phyloP scores from a whole-genome alignment of 2,329 filamentous ascomycete species.

The Fusarium solani-melongenae region DNA sequence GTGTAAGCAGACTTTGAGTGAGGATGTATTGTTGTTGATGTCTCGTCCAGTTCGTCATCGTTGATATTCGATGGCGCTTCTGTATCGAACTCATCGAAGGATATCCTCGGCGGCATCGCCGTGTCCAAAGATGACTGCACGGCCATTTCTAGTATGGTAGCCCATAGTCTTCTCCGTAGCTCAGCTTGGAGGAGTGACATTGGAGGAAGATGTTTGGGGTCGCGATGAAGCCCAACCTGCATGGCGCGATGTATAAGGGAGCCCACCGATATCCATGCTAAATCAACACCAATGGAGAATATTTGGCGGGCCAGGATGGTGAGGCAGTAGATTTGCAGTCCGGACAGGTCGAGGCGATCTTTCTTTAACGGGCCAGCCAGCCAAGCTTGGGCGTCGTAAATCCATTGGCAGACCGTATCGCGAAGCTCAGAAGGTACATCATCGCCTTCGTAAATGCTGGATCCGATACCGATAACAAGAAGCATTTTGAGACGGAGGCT shows the following conservation, averaged over 20 bases:
- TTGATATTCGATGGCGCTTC: slow-evolving; percentile 51
- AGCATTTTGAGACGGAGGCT: slow-evolving; percentile 50
- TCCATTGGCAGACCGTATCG: slow-evolving; percentile 50
- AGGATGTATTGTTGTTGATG: background rate
- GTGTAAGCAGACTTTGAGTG: slow-evolving; percentile 32
- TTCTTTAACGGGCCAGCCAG: slow-evolving; percentile 54
- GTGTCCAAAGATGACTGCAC: slow-evolving; percentile 53
- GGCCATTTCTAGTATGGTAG: slow-evolving; percentile 54
- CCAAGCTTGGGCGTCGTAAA: slow-evolving; percentile 56
- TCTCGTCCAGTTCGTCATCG: slow-evolving; percentile 29
- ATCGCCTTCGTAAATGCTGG: slow-evolving; percentile 45
- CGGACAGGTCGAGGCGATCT: slow-evolving; percentile 43
- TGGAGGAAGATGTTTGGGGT: slow-evolving; percentile 51
- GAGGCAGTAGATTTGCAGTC: slow-evolving; percentile 55
- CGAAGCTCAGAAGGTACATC: slow-evolving; percentile 40
- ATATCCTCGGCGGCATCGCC: slow-evolving; percentile 53
- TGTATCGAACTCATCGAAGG: slow-evolving; percentile 54
- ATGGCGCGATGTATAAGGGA: slow-evolving; percentile 56
- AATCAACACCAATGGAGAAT: slow-evolving; percentile 54
- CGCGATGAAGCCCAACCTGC: slow-evolving; percentile 58
- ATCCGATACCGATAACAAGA: slow-evolving; percentile 55
- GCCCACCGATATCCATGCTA: slow-evolving; percentile 55
- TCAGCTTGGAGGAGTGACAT: slow-evolving; percentile 52
- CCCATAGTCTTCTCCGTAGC: slow-evolving; percentile 55
- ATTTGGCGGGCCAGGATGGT: slow-evolving; percentile 53